A percentile compares a stretch with the other conserved stretches of the same genome.
Conservation (phyloP, 352 stramenopile genomes). For the Phytophthora chlamydospora region DNA sequence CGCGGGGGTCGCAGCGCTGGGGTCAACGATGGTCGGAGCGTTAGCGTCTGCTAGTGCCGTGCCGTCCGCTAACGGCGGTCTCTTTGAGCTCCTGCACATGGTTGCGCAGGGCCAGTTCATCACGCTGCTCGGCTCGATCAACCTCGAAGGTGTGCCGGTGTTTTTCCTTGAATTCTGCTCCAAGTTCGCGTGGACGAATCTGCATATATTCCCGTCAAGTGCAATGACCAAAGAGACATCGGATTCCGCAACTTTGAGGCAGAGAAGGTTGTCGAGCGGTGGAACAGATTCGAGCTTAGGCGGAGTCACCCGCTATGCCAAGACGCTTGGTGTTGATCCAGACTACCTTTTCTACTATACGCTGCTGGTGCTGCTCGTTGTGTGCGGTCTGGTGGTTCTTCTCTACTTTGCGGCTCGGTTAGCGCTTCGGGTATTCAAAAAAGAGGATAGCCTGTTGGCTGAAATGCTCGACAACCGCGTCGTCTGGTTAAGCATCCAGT, state of each 20-base stretch:
- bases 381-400: slow-evolving; percentile 31
- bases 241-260: slow-evolving; percentile 2
- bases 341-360: slow-evolving; percentile 64
- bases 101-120: slow-evolving; percentile 58
- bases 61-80: slow-evolving; percentile 6
- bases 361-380: slow-evolving; percentile 34
- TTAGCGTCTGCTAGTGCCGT: slow-evolving; percentile 17
- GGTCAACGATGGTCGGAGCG: slow-evolving; percentile 19
- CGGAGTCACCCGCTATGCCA: slow-evolving; percentile 48
- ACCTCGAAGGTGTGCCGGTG: slow-evolving; percentile 43
- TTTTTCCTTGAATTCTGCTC: slow-evolving; percentile 57
- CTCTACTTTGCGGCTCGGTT: slow-evolving; percentile 43
- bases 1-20: slow-evolving; percentile 27
- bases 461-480: slow-evolving; percentile 46
- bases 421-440: slow-evolving; percentile 26
- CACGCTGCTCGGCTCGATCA: slow-evolving; percentile 49
- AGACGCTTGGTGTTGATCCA: slow-evolving; percentile 41
- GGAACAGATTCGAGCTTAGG: slow-evolving; percentile 18
- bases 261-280: slow-evolving; percentile 16
- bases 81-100: slow-evolving; percentile 51
- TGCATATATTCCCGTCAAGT: slow-evolving; percentile 46
- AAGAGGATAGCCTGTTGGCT: slow-evolving; percentile 15
- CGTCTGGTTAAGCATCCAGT: slow-evolving; percentile 45
- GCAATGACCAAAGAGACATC: neutral
- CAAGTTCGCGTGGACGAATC: slow-evolving; percentile 62